These are phyloP conservation scores for Cyberlindnera galapagoensis DNA, from an alignment of 805 yeast genomes.

Conservation along the genomic window DNA sequence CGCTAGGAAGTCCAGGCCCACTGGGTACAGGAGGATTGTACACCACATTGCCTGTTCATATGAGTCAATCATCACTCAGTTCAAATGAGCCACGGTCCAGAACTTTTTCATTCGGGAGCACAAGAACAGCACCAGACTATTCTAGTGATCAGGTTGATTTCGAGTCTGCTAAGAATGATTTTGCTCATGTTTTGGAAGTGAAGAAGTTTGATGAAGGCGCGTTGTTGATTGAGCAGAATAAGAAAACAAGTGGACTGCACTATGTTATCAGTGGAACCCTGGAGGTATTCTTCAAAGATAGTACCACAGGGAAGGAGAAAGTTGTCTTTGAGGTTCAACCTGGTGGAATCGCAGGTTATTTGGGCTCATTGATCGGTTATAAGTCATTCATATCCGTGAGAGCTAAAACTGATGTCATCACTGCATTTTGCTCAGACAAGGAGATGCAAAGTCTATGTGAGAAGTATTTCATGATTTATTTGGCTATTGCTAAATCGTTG, in stretches of 20 bases:
- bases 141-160: constrained; percentile 31
- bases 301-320: constrained; percentile 27
- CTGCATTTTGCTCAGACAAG: constrained; percentile 63
- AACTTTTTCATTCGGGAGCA: constrained; percentile 4
- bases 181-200: constrained; percentile 55
- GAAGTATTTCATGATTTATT: constrained; percentile 64
- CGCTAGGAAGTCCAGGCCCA: constrained; percentile 17
- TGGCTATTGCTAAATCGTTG: constrained; percentile 71
- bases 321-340: constrained; percentile 51
- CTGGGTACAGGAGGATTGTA: neutral
- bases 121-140: constrained; percentile 8
- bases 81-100: constrained; percentile 3
- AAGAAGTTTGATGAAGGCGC: constrained; percentile 46
- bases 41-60: too few species aligned
- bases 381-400: constrained; percentile 68
- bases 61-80: neutral
- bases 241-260: constrained; percentile 65
- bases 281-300: constrained; percentile 51
- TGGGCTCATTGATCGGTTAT: constrained; percentile 74
- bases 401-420: constrained; percentile 56
- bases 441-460: constrained; percentile 65
- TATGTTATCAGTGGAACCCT: constrained; percentile 76
- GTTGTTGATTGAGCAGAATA: constrained; percentile 55
- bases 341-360: constrained; percentile 86
- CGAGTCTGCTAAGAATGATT: constrained; percentile 46